Evolutionary conservation across 2,329 filamentous ascomycete species (phyloP).

Genomic region (Aspergillus pseudotamarii): DNA sequence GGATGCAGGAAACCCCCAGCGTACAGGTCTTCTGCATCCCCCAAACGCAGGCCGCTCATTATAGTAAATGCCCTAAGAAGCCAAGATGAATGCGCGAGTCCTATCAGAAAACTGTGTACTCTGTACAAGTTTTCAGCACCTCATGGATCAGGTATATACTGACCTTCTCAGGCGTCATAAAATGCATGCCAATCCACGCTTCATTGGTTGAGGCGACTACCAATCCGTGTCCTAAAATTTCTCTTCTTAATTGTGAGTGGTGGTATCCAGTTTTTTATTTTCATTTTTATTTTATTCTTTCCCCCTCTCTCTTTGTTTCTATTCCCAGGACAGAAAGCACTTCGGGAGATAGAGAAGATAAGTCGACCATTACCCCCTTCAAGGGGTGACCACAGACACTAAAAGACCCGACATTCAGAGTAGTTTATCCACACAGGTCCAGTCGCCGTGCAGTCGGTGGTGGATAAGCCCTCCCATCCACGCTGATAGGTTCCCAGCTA

Average conservation of each 20-base stretch:
- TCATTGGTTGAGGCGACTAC: neutral
- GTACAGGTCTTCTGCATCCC: constrained; percentile 18
- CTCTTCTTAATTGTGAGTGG: neutral
- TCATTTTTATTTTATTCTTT: neutral
- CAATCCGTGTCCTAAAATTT: neutral
- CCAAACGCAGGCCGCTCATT: constrained; percentile 25
- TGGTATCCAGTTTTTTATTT: neutral
- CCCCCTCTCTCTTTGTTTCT: neutral
- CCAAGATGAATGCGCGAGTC: neutral
- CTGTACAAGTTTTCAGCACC: neutral
- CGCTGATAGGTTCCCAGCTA: constrained; percentile 21
- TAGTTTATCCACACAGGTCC: constrained; percentile 2
- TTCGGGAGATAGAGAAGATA: neutral
- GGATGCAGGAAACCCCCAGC: constrained; percentile 21
- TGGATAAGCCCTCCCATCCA: constrained; percentile 8
- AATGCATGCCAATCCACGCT: neutral
- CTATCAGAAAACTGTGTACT: constrained; percentile 4
- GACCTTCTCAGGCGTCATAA: neutral
- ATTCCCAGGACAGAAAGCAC: neutral
- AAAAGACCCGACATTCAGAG: constrained; percentile 2
- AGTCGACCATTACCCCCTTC: constrained; percentile 1
- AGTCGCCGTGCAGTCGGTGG: neutral
- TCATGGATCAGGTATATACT: neutral
- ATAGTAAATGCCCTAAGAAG: constrained; percentile 15
- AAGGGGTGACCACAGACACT: constrained; percentile 11